phyloP scores from a whole-genome alignment of 2,329 filamentous ascomycete species.

The Herpotrichia juniperi region DNA sequence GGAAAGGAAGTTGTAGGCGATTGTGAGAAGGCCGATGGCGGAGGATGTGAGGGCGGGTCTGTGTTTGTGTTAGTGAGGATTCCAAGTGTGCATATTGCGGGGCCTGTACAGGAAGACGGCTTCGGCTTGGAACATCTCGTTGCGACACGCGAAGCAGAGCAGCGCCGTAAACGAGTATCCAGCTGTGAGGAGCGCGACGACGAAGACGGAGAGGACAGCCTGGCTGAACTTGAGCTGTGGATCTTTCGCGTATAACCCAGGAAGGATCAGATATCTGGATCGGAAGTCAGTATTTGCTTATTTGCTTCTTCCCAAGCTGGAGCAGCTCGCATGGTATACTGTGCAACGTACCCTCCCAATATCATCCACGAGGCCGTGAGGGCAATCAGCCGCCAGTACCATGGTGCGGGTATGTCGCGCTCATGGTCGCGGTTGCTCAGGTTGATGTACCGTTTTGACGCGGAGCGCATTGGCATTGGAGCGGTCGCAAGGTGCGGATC shows the following conservation, averaged over 20 bases:
- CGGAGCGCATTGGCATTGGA: slow-evolving; percentile 36
- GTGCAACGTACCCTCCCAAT: slow-evolving; percentile 50
- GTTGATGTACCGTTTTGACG: slow-evolving; percentile 37
- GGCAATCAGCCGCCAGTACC: slow-evolving; percentile 57
- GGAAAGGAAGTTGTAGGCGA: slow-evolving; percentile 55
- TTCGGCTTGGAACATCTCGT: slow-evolving; percentile 55
- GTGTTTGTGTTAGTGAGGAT: slow-evolving; percentile 19
- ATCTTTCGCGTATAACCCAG: slow-evolving; percentile 52
- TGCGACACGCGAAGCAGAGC: slow-evolving; percentile 54
- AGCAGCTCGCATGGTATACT: too few species aligned
- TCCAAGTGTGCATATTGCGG: background rate
- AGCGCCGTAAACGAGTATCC: slow-evolving; percentile 57
- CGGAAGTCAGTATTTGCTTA: slow-evolving; percentile 16
- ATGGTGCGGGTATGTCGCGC: slow-evolving; percentile 33
- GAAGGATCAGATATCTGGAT: slow-evolving; percentile 55
- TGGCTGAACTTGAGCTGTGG: slow-evolving; percentile 47
- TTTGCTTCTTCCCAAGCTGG: background rate
- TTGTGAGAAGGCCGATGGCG: slow-evolving; percentile 54
- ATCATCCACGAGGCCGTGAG: slow-evolving; percentile 54
- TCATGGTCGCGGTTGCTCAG: slow-evolving; percentile 26
- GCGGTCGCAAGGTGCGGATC: slow-evolving; percentile 15
- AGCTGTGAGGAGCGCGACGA: slow-evolving; percentile 53
- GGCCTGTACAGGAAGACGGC: slow-evolving; percentile 51
- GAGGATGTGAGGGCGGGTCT: slow-evolving; percentile 52
- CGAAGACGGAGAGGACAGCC: slow-evolving; percentile 51